phyloP scores from a whole-genome alignment of 192 early-diverging fungal species.

The Tieghemiomyces parasiticus region DNA sequence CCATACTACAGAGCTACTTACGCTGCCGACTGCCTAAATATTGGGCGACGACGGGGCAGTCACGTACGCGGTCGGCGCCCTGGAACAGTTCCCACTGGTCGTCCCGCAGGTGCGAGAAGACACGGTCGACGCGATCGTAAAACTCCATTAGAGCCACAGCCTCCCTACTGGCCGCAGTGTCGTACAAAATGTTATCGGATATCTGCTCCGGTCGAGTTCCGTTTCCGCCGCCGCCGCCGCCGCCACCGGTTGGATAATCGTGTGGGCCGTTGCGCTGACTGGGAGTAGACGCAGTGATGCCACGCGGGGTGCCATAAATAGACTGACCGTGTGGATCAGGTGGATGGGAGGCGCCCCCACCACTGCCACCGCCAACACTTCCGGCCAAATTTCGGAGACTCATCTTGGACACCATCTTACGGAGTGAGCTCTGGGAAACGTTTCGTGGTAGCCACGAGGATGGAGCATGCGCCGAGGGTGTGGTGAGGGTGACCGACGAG shows the following conservation, averaged over 20 bases:
- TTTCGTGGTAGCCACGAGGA: not conserved
- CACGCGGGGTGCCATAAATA: not conserved
- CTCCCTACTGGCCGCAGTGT: not conserved
- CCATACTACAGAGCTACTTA: not conserved
- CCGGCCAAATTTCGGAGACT: not conserved
- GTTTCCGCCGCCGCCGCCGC: not conserved
- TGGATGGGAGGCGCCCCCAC: too few species aligned
- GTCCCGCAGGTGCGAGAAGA: not conserved
- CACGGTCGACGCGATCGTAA: conserved; percentile 2
- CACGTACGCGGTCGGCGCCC: not conserved
- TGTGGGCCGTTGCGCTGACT: not conserved
- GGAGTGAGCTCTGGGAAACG: not conserved
- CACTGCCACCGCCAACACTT: not conserved
- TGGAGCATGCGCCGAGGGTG: not conserved
- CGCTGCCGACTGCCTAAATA: not conserved
- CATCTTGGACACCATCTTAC: not conserved
- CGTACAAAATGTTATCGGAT: too few species aligned
- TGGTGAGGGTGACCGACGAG: too few species aligned
- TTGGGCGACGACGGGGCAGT: not conserved
- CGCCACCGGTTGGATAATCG: not conserved
- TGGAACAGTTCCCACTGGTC: conserved; percentile 11
- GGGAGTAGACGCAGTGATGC: not conserved
- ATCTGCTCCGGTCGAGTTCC: too few species aligned
- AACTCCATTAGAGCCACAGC: not conserved
- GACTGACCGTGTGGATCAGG: too few species aligned